Conservation (phyloP, 306 rosid species). For the Fragaria iinumae region DNA sequence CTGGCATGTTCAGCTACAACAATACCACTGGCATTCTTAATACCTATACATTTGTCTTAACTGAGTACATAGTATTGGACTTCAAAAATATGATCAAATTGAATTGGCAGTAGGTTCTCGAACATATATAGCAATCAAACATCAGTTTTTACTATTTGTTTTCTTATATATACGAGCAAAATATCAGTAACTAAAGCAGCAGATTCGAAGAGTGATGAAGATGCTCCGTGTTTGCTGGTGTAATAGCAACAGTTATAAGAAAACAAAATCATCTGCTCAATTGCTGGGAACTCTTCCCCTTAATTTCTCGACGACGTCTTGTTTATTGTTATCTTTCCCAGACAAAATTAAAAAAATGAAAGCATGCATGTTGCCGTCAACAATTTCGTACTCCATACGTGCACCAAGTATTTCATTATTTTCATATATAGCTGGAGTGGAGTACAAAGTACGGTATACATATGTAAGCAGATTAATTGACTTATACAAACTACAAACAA, state of each 20-base stretch:
- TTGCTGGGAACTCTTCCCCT: not conserved
- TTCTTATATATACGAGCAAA: too few relatives aligned
- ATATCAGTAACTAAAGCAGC: not conserved
- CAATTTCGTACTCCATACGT: constrained; percentile 4
- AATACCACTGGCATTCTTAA: not conserved
- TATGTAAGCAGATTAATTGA: not conserved
- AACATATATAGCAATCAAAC: too few relatives aligned
- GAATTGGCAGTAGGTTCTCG: not conserved
- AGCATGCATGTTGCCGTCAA: not conserved
- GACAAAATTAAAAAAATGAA: not conserved
- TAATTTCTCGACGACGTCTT: not conserved
- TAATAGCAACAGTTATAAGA: too few relatives aligned
- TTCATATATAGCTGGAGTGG: not conserved
- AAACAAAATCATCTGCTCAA: not conserved
- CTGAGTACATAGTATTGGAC: not conserved
- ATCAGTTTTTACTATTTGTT: too few relatives aligned
- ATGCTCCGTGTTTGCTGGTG: too few relatives aligned
- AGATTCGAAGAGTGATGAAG: not conserved
- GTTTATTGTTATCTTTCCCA: not conserved
- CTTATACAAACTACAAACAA: too few relatives aligned
- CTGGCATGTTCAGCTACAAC: not conserved
- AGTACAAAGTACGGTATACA: not conserved
- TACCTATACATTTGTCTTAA: not conserved
- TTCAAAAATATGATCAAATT: not conserved
- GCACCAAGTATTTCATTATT: not conserved